Conservation (phyloP, 208 protist genomes). For the Herpetomonas tarakana region DNA sequence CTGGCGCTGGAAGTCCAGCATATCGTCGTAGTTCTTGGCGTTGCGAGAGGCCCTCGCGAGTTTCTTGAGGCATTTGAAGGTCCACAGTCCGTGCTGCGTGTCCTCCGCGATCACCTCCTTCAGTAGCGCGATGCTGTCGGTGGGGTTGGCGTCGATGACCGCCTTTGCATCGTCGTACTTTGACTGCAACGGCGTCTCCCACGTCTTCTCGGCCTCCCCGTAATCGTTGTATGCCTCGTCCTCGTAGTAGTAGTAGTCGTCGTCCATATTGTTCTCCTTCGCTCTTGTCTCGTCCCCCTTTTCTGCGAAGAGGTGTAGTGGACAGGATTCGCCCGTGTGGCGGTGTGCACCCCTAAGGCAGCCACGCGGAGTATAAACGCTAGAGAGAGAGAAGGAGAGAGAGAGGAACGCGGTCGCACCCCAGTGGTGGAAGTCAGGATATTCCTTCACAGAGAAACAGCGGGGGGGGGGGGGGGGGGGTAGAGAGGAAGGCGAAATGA, state of each 20-base stretch:
- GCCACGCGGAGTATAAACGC: too few species aligned
- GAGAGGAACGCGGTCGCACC: slow-evolving; percentile 1
- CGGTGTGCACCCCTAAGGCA: too few species aligned
- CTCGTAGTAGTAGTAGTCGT: slow-evolving; percentile 76
- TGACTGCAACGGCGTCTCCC: slow-evolving; percentile 3
- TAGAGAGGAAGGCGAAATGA: background rate
- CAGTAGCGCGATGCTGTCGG: slow-evolving; percentile 70
- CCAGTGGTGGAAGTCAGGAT: too few species aligned
- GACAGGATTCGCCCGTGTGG: too few species aligned
- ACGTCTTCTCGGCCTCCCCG: slow-evolving; percentile 29
- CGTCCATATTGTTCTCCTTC: slow-evolving; percentile 7
- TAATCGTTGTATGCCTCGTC: slow-evolving; percentile 84
- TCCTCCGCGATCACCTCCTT: slow-evolving; percentile 82
- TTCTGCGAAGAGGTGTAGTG: background rate
- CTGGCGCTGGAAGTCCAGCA: slow-evolving; percentile 73
- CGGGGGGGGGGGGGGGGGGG: background rate
- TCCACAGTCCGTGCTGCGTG: slow-evolving; percentile 72
- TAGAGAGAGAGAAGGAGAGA: slow-evolving; percentile 7
- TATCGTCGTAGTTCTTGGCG: slow-evolving; percentile 70
- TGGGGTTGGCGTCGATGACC: slow-evolving; percentile 62
- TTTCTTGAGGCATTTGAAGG: slow-evolving; percentile 95
- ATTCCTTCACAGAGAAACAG: too few species aligned
- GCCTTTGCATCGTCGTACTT: slow-evolving; percentile 43
- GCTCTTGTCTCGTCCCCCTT: background rate
- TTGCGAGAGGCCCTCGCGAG: slow-evolving; percentile 80